These are phyloP conservation scores for Fusarium temperatum DNA, from an alignment of 2,329 filamentous ascomycete species.

Conservation along the genomic window DNA sequence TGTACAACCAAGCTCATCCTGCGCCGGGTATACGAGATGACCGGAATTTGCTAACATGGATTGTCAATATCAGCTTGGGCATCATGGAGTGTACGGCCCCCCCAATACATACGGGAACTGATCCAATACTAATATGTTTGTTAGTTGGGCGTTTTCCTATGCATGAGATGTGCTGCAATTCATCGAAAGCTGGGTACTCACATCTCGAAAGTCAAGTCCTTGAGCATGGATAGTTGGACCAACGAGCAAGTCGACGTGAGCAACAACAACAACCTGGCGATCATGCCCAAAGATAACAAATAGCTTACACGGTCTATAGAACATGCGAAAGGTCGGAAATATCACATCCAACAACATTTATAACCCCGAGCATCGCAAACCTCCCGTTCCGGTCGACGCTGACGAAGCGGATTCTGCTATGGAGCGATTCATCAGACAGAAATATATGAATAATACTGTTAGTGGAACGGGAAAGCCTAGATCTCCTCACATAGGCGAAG, in stretches of 20 bases:
- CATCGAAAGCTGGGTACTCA: constrained; percentile 98
- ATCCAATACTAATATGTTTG: constrained; percentile 28
- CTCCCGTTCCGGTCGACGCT: constrained; percentile 85
- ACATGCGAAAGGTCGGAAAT: constrained; percentile 95
- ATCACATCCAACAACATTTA: constrained; percentile 84
- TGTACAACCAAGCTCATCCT: background rate
- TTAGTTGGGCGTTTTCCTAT: constrained; percentile 93
- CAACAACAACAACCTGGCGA: constrained; percentile 14
- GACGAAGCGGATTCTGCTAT: constrained; percentile 95
- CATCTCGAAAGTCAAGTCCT: constrained; percentile 97
- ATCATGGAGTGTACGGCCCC: constrained; percentile 85
- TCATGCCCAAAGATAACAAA: background rate
- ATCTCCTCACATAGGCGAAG: constrained; percentile 59
- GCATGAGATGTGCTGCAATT: constrained; percentile 94
- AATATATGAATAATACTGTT: constrained; percentile 76
- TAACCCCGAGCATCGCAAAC: constrained; percentile 84
- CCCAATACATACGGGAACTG: background rate
- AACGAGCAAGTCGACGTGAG: constrained; percentile 94
- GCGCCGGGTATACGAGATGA: background rate
- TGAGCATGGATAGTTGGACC: constrained; percentile 98
- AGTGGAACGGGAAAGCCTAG: constrained; percentile 50
- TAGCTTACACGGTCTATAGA: constrained; percentile 61
- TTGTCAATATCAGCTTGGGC: constrained; percentile 76
- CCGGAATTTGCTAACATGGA: constrained; percentile 39
- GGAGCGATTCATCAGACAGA: constrained; percentile 94